Evolutionary conservation across 2,329 filamentous ascomycete species (phyloP).

Genomic region (Lachnellula arida): DNA sequence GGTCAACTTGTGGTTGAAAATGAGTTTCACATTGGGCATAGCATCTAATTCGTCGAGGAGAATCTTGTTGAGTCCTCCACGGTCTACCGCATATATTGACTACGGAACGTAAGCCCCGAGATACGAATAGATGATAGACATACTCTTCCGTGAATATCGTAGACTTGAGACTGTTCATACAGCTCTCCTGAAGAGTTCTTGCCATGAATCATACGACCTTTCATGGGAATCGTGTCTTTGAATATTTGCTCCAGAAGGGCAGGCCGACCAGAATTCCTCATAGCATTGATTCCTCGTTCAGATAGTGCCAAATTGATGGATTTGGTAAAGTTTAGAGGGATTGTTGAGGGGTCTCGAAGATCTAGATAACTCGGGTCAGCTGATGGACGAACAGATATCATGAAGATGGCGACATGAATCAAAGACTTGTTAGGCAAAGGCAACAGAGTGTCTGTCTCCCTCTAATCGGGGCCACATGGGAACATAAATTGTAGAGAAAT

Average conservation of each 20-base stretch:
- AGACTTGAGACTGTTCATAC: slow-evolving; percentile 77
- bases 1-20: slow-evolving; percentile 90
- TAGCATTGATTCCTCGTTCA: slow-evolving; percentile 86
- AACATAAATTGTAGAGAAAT: too few relatives aligned
- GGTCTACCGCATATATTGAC: slow-evolving; percentile 82
- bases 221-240: slow-evolving; percentile 80
- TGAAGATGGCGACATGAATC: too few relatives aligned
- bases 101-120: slow-evolving; percentile 33
- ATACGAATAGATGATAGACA: slow-evolving; percentile 23
- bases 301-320: slow-evolving; percentile 98
- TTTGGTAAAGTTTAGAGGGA: slow-evolving; percentile 90
- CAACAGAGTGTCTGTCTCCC: too few relatives aligned
- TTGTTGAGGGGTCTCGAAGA: slow-evolving; percentile 75
- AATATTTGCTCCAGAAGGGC: slow-evolving; percentile 71
- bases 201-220: slow-evolving; percentile 94
- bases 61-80: slow-evolving; percentile 74
- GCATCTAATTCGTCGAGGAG: slow-evolving; percentile 79
- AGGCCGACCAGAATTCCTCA: slow-evolving; percentile 63
- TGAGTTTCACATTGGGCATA: slow-evolving; percentile 83
- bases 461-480: too few relatives aligned
- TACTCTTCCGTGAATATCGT: slow-evolving; percentile 85
- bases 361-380: slow-evolving; percentile 48
- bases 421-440: too few relatives aligned
- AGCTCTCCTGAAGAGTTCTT: slow-evolving; percentile 58
- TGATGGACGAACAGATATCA: neutral